phyloP scores from a whole-genome alignment of 495 filamentous ascomycete genomes.

The Xylaria palmicola region DNA sequence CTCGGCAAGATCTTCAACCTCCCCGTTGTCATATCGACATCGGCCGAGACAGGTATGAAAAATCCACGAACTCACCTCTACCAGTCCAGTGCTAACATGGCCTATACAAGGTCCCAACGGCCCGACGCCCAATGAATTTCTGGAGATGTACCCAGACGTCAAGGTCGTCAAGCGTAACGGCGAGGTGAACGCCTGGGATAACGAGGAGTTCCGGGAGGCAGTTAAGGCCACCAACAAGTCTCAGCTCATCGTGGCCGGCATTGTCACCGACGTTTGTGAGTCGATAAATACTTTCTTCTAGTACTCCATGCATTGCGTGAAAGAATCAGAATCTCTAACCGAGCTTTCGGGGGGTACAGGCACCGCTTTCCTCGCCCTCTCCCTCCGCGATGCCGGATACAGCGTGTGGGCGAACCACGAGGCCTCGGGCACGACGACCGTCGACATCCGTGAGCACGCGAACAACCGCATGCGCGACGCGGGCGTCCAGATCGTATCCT shows the following conservation, averaged over 20 bases:
- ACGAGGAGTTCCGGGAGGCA: conserved; percentile 65
- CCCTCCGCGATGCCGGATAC: conserved; percentile 68
- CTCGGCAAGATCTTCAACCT: conserved; percentile 66
- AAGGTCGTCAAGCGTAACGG: conserved; percentile 67
- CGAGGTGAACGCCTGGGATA: conserved; percentile 82
- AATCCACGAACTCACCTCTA: background rate
- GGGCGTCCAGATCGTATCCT: conserved; percentile 63
- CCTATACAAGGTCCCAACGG: conserved; percentile 61
- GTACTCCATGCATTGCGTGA: background rate
- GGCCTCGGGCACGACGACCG: conserved; percentile 52
- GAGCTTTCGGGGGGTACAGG: conserved; percentile 26
- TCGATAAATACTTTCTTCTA: conserved; percentile 17
- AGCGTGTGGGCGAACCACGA: conserved; percentile 77
- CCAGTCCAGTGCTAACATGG: background rate
- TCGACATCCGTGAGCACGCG: conserved; percentile 47
- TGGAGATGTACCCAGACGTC: conserved; percentile 64
- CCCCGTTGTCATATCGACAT: conserved; percentile 69
- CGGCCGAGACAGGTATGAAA: conserved; percentile 51
- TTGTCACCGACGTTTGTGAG: conserved; percentile 73
- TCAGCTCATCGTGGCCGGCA: conserved; percentile 72
- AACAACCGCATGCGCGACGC: conserved; percentile 66
- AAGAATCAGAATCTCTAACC: background rate
- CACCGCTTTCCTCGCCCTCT: conserved; percentile 72
- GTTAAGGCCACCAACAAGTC: conserved; percentile 63
- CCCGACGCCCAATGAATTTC: conserved; percentile 66